Conservation (phyloP, 331 rosid genomes). For the Acacia concinna region DNA sequence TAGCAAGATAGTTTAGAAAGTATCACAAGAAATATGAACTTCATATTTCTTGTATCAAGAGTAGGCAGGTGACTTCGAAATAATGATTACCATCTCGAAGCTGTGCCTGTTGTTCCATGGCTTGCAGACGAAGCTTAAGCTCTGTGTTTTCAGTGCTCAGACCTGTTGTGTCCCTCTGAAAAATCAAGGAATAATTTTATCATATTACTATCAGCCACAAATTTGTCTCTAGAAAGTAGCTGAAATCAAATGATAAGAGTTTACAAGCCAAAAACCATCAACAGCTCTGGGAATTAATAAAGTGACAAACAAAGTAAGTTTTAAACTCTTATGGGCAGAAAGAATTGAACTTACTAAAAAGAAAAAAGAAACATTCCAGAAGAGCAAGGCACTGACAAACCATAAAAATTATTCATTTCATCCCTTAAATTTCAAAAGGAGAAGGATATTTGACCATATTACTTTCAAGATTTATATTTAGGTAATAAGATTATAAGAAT, state of each 20-base stretch:
- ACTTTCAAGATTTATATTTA: neutral
- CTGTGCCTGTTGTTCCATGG: conserved; percentile 99
- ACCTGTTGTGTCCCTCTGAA: conserved; percentile 85
- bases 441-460: neutral
- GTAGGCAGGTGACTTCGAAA: neutral
- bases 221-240: conserved; percentile 21
- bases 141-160: conserved; percentile 86
- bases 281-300: neutral
- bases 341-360: neutral
- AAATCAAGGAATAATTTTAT: conserved; percentile 24
- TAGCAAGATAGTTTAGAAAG: neutral
- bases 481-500: neutral
- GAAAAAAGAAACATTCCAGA: neutral
- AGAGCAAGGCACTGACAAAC: neutral
- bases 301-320: conserved; percentile 5
- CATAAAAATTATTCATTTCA: neutral
- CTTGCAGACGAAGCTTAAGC: conserved; percentile 91
- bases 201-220: conserved; percentile 20
- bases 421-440: neutral
- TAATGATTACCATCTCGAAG: conserved; percentile 76
- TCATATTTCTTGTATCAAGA: neutral
- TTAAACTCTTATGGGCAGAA: neutral
- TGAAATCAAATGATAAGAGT: neutral
- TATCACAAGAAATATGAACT: conserved; percentile 18
- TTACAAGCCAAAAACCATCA: conserved; percentile 14